Conservation (phyloP, 164 flowering plant species). For the Nelumbo lutea region DNA sequence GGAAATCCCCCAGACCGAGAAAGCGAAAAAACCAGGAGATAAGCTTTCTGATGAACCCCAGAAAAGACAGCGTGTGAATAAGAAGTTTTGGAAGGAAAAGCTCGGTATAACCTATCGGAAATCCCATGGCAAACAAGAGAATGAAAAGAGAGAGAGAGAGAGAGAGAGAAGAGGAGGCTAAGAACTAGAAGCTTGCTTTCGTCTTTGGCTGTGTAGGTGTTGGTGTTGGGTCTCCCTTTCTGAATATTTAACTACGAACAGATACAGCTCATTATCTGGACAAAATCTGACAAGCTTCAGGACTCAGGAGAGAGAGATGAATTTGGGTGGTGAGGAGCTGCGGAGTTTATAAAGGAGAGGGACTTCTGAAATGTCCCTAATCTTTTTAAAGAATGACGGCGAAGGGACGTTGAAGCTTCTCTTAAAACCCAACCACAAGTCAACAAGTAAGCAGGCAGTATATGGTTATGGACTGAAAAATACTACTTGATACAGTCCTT, state of each 20-base stretch:
- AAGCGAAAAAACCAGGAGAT: slow-evolving; percentile 36
- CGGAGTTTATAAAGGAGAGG: slow-evolving; percentile 4
- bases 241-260: slow-evolving; percentile 5
- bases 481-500: slow-evolving; percentile 4
- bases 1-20: slow-evolving; percentile 60
- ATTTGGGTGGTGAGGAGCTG: neutral
- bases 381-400: slow-evolving; percentile 12
- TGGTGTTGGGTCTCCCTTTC: neutral
- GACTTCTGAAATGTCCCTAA: slow-evolving; percentile 11
- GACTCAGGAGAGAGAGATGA: neutral
- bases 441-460: too few species aligned
- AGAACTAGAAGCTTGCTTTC: neutral
- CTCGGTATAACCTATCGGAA: slow-evolving; percentile 83
- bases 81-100: slow-evolving; percentile 64
- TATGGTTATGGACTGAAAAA: too few species aligned
- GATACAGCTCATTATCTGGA: slow-evolving; percentile 11
- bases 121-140: slow-evolving; percentile 49
- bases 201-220: neutral
- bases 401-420: slow-evolving; percentile 4
- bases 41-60: slow-evolving; percentile 47
- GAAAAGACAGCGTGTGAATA: slow-evolving; percentile 47
- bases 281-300: neutral
- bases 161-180: neutral
- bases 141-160: neutral
- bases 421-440: neutral